phyloP scores from a whole-genome alignment of 164 flowering plant genomes.

The Nymphaea colorata region DNA sequence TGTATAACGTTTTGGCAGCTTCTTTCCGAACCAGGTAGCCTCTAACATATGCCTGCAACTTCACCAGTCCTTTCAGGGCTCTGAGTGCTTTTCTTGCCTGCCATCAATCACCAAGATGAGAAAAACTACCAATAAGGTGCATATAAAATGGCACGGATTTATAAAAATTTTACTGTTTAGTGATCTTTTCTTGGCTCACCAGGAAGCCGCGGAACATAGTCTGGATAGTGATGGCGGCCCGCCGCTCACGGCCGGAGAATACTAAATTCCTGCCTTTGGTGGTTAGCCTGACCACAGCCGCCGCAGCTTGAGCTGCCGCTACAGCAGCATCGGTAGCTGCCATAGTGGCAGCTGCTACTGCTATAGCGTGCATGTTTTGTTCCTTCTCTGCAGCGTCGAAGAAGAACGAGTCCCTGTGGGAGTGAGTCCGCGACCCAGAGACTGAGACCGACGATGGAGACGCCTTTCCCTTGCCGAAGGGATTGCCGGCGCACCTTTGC shows the following conservation, averaged over 20 bases:
- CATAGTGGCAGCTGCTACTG: conserved; percentile 48
- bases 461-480: conserved; percentile 1
- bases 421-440: conserved; percentile 21
- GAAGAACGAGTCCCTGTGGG: conserved; percentile 22
- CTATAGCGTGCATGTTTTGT: conserved; percentile 46
- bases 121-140: background rate
- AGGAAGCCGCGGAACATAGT: conserved; percentile 73
- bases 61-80: conserved; percentile 68
- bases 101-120: background rate
- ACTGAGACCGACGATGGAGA: background rate
- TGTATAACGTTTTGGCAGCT: conserved; percentile 55
- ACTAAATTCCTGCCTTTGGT: conserved; percentile 24
- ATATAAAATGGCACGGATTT: background rate
- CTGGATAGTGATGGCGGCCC: conserved; percentile 64
- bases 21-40: conserved; percentile 69
- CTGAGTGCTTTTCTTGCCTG: conserved; percentile 85
- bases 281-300: conserved; percentile 43
- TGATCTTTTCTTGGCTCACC: conserved; percentile 23
- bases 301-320: conserved; percentile 51
- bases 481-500: conserved; percentile 53
- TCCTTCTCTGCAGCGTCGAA: conserved; percentile 27
- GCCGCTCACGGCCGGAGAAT: conserved; percentile 12
- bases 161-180: background rate
- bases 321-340: conserved; percentile 52
- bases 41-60: conserved; percentile 67